These are phyloP conservation scores for Fusarium illudens DNA, from an alignment of 2,329 filamentous ascomycete genomes.

Conservation along the genomic window DNA sequence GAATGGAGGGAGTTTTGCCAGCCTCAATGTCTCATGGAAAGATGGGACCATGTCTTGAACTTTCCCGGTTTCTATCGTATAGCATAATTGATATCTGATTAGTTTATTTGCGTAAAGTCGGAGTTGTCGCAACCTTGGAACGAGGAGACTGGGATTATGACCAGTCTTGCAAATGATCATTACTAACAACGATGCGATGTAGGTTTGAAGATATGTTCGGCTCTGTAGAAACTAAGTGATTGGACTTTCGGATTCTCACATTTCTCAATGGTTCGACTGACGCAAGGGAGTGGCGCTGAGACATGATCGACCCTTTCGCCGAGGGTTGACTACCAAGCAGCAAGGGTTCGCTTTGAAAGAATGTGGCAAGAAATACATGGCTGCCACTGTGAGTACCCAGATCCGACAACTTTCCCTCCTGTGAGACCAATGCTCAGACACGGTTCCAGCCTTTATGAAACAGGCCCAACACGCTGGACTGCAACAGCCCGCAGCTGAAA, in stretches of 20 bases:
- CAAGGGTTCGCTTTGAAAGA: neutral
- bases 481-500: neutral
- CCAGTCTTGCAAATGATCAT: no score
- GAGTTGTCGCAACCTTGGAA: no score
- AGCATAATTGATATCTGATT: no score
- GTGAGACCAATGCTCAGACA: neutral
- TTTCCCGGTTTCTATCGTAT: neutral
- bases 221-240: neutral
- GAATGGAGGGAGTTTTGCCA: conserved; percentile 31
- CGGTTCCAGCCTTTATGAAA: neutral
- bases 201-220: no score
- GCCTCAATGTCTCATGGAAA: conserved; percentile 29
- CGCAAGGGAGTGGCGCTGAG: conserved; percentile 31
- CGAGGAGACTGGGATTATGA: no score
- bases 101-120: no score
- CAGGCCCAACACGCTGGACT: neutral
- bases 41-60: neutral
- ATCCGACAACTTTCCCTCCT: neutral
- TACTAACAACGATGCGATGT: no score
- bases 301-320: conserved; percentile 22
- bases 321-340: neutral
- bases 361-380: conserved; percentile 4
- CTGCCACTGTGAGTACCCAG: neutral
- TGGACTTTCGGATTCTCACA: neutral
- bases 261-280: neutral